Evolutionary conservation across 148 eudicot species (phyloP).

Genomic region (Amaranthus palmeri): DNA sequence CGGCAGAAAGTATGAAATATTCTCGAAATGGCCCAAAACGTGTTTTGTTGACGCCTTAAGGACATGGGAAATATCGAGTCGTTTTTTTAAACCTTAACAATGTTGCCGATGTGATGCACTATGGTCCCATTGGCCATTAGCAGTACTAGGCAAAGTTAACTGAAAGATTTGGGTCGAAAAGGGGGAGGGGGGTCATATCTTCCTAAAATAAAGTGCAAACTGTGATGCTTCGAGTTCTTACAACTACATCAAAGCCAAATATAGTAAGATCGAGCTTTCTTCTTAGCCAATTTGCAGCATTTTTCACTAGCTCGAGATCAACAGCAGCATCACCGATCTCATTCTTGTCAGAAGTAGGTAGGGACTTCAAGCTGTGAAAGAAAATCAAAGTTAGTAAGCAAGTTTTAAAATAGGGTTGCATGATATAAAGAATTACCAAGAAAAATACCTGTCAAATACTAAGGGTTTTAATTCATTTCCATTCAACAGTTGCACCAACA

Average conservation of each 20-base stretch:
- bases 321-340: constrained; percentile 32
- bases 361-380: constrained; percentile 66
- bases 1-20: too few species aligned
- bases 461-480: constrained; percentile 52
- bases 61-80: too few species aligned
- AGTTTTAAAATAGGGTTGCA: neutral
- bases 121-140: too few species aligned
- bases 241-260: constrained; percentile 94
- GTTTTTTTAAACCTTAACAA: too few species aligned
- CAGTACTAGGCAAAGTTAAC: too few species aligned
- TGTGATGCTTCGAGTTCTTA: constrained; percentile 35
- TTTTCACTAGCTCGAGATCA: constrained; percentile 67
- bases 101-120: too few species aligned
- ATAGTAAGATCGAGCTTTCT: constrained; percentile 70
- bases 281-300: constrained; percentile 73
- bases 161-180: neutral
- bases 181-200: neutral
- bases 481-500: constrained; percentile 45
- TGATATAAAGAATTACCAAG: neutral
- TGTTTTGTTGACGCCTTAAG: too few species aligned
- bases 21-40: too few species aligned
- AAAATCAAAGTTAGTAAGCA: neutral
- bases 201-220: neutral
- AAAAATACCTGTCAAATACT: constrained; percentile 70
- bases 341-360: constrained; percentile 52